phyloP scores from a whole-genome alignment of 208 protist species.

The Crithidia expoeki region DNA sequence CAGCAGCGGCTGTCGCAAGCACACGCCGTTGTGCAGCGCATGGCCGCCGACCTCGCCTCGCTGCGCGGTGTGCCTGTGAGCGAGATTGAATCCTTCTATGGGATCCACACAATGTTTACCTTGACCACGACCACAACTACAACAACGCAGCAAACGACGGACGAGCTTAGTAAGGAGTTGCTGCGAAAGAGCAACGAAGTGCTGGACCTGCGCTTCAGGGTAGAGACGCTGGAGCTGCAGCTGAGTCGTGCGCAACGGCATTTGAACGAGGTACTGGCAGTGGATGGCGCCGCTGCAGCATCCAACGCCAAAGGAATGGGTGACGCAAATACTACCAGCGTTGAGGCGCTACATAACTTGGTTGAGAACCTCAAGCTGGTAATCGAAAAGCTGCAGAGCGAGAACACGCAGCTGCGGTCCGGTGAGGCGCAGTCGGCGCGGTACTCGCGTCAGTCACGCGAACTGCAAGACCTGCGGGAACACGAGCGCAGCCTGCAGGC shows the following conservation, averaged over 20 bases:
- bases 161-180: constrained; percentile 40
- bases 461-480: constrained; percentile 55
- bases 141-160: constrained; percentile 28
- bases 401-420: constrained; percentile 66
- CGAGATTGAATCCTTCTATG: constrained; percentile 37
- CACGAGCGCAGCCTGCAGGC: constrained; percentile 47
- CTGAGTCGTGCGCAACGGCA: constrained; percentile 70
- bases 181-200: constrained; percentile 62
- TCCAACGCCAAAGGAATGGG: not conserved
- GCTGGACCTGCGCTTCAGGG: constrained; percentile 73
- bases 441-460: constrained; percentile 61
- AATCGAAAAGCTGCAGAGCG: constrained; percentile 70
- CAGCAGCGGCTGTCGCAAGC: constrained; percentile 38
- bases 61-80: constrained; percentile 29
- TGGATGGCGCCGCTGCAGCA: constrained; percentile 36
- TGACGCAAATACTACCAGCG: constrained; percentile 11
- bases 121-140: constrained; percentile 2
- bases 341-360: constrained; percentile 53
- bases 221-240: constrained; percentile 66
- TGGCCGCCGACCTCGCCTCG: constrained; percentile 55
- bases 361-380: constrained; percentile 81
- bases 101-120: not conserved
- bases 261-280: constrained; percentile 54
- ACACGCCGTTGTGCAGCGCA: constrained; percentile 29
- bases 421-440: constrained; percentile 27